Conservation (phyloP, 2,329 filamentous ascomycete genomes). For the Bipolaris bicolor region DNA sequence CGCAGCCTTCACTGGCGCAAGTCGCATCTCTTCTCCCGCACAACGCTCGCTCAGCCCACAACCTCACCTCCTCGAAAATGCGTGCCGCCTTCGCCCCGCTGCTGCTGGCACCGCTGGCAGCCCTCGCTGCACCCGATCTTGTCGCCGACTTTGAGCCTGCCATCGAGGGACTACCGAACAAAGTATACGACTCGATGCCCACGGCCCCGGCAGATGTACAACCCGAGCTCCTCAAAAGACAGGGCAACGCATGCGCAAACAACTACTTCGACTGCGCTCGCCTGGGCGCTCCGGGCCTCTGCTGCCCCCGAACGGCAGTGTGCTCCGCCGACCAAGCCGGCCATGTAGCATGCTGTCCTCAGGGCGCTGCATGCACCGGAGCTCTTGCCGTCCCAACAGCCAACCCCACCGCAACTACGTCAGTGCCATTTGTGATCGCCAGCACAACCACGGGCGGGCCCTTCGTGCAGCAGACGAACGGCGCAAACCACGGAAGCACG, state of each 20-base stretch:
- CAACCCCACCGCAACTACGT: conserved; percentile 23
- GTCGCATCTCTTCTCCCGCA: conserved; percentile 14
- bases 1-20: conserved; percentile 16
- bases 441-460: conserved; percentile 24
- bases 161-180: conserved; percentile 22
- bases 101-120: conserved; percentile 39
- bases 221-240: conserved; percentile 44
- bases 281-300: conserved; percentile 60
- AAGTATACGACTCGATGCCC: conserved; percentile 33
- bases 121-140: conserved; percentile 36
- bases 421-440: conserved; percentile 27
- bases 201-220: conserved; percentile 28
- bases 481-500: conserved; percentile 39
- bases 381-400: conserved; percentile 14
- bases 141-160: conserved; percentile 42
- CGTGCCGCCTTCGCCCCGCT: conserved; percentile 31
- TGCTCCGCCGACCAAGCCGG: conserved; percentile 64
- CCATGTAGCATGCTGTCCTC: conserved; percentile 67
- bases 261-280: conserved; percentile 60
- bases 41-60: conserved; percentile 1
- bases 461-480: conserved; percentile 33
- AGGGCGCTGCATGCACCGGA: conserved; percentile 64
- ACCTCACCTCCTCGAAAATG: conserved; percentile 31
- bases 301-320: conserved; percentile 60
- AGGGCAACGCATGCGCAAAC: conserved; percentile 55